A percentile compares a stretch with the other conserved stretches of the same genome.
These are phyloP conservation scores for Secale cereale DNA, from an alignment of 176 grass and related monocot genomes.

Conservation along the genomic window DNA sequence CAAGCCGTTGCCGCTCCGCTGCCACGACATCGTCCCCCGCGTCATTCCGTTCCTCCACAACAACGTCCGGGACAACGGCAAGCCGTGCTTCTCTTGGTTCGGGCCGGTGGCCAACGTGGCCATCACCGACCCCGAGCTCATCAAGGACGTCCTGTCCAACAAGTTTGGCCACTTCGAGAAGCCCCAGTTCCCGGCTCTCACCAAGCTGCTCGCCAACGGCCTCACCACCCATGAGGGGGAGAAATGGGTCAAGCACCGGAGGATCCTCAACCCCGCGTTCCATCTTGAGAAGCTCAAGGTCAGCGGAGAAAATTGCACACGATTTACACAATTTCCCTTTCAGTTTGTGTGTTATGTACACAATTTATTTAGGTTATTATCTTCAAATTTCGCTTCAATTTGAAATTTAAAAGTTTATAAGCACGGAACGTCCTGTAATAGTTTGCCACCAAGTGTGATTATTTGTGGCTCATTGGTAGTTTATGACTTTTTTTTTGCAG, in stretches of 20 bases:
- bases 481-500: slow-evolving; percentile 15
- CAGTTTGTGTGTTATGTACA: background rate
- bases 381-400: background rate
- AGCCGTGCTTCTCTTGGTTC: too few species aligned
- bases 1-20: too few species aligned
- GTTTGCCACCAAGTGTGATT: background rate
- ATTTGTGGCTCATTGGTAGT: background rate
- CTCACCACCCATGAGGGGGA: too few species aligned
- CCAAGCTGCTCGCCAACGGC: slow-evolving; percentile 6
- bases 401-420: background rate
- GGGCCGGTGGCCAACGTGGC: slow-evolving; percentile 2
- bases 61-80: too few species aligned
- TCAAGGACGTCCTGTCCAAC: slow-evolving; percentile 39
- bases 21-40: too few species aligned
- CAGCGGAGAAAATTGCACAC: background rate
- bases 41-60: too few species aligned
- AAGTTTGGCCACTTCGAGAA: slow-evolving; percentile 45
- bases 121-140: slow-evolving; percentile 28
- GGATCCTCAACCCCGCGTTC: too few species aligned
- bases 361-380: background rate
- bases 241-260: too few species aligned
- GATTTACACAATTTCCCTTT: background rate
- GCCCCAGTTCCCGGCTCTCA: background rate
- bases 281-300: too few species aligned
- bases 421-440: background rate